These are phyloP conservation scores for Entoloma clypeatum DNA, from an alignment of 1,284 basidiomycete genomes.

Conservation along the genomic window DNA sequence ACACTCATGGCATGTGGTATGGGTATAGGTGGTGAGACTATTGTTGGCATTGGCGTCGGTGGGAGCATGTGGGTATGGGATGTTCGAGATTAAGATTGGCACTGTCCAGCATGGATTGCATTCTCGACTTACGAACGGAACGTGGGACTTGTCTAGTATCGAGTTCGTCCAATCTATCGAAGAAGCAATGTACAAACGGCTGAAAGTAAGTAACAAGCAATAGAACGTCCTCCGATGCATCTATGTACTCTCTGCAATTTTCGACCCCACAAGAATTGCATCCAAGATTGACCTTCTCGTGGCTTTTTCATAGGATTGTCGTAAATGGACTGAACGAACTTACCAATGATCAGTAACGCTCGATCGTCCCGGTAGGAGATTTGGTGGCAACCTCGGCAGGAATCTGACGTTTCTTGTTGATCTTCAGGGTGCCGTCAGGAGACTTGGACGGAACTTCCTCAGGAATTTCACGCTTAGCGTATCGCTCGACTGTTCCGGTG, in stretches of 20 bases:
- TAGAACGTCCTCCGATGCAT: no score
- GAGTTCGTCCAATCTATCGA: no score
- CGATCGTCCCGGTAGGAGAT: no score
- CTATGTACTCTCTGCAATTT: no score
- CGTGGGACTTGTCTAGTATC: no score
- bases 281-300: no score
- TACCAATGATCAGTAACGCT: conserved; percentile 27
- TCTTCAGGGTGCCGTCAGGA: conserved; percentile 28
- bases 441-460: conserved; percentile 33
- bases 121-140: no score
- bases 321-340: conserved; percentile 25
- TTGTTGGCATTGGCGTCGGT: conserved; percentile 37
- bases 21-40: conserved; percentile 38
- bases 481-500: conserved; percentile 16
- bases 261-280: no score
- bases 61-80: conserved; percentile 42
- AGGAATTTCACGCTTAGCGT: conserved; percentile 29
- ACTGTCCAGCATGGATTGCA: no score
- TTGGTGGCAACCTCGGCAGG: conserved; percentile 34
- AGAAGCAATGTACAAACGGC: no score
- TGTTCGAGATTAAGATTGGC: background rate
- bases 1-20: conserved; percentile 37
- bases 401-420: conserved; percentile 29
- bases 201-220: no score
- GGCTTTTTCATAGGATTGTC: no score